Conservation (phyloP, 176 grass and related monocot genomes). For the Guadua angustifolia region DNA sequence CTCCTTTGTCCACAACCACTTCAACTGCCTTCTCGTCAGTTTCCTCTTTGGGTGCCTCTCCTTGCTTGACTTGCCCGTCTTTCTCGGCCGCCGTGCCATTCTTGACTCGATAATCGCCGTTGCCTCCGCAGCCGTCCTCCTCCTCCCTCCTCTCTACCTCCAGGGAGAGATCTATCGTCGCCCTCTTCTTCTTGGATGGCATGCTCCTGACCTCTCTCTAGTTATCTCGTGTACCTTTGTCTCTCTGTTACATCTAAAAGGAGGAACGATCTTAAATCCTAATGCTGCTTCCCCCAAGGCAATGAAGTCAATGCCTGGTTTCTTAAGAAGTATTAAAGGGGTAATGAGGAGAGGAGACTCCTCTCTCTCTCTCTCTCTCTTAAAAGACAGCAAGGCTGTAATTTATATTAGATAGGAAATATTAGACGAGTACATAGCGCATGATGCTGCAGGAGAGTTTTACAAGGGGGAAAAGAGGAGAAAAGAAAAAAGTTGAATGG, state of each 20-base stretch:
- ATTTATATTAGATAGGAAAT: too few relatives aligned
- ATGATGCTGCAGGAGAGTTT: too few relatives aligned
- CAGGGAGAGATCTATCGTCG: constrained; percentile 70
- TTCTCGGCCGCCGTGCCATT: constrained; percentile 5
- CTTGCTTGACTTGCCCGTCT: constrained; percentile 39
- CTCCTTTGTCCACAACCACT: constrained; percentile 54
- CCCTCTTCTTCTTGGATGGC: constrained; percentile 73
- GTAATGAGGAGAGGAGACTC: constrained; percentile 57
- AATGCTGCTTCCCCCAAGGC: constrained; percentile 60
- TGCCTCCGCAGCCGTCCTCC: background rate
- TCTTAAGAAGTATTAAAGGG: constrained; percentile 61
- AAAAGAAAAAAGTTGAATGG: too few relatives aligned
- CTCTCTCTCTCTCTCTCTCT: too few relatives aligned
- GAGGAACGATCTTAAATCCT: constrained; percentile 62
- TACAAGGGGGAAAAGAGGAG: too few relatives aligned
- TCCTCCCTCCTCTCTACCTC: constrained; percentile 51
- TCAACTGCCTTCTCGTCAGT: constrained; percentile 43
- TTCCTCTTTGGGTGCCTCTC: constrained; percentile 33
- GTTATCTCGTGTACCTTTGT: constrained; percentile 55
- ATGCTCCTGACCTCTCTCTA: constrained; percentile 53
- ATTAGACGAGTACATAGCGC: too few relatives aligned
- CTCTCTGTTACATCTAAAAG: constrained; percentile 50
- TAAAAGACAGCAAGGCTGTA: too few relatives aligned
- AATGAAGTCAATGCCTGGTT: constrained; percentile 87
- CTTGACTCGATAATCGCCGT: background rate